Percentiles rank a stretch among this genome's conserved stretches.
Conservation (phyloP, 2,329 filamentous ascomycete genomes). For the Colletotrichum coccodes region DNA sequence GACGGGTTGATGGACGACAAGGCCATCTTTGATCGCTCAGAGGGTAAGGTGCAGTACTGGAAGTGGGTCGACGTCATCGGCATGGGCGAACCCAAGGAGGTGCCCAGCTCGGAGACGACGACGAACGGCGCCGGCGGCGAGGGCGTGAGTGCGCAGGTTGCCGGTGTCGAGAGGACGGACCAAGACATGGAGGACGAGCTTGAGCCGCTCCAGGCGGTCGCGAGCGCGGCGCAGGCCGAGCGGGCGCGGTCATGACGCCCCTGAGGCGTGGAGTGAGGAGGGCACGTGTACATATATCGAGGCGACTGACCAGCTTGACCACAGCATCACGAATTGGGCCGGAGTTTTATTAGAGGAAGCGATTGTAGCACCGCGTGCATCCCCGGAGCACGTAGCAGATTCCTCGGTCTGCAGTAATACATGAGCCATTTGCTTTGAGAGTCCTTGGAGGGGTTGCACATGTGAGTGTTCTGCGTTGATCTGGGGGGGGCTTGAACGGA, state of each 20-base stretch:
- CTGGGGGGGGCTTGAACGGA: neutral
- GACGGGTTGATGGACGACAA: conserved; percentile 58
- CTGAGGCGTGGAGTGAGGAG: neutral
- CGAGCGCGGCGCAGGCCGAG: conserved; percentile 20
- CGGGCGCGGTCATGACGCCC: neutral
- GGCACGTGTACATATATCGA: neutral
- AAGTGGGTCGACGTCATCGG: conserved; percentile 63
- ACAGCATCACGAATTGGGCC: neutral
- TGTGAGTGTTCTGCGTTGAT: neutral
- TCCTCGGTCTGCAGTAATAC: conserved; percentile 6
- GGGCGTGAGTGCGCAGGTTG: conserved; percentile 10
- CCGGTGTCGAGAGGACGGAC: conserved; percentile 23
- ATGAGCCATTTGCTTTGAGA: neutral
- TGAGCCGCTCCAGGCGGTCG: conserved; percentile 31
- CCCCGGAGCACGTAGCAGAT: conserved; percentile 5
- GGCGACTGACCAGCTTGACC: neutral
- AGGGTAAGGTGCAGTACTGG: conserved; percentile 57
- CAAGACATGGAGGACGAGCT: conserved; percentile 34
- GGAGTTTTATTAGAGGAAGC: neutral
- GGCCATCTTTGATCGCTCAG: conserved; percentile 60
- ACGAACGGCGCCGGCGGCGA: neutral
- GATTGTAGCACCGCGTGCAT: conserved; percentile 18
- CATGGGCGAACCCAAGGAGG: conserved; percentile 47
- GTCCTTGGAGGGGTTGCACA: neutral
- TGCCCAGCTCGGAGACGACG: neutral